Evolutionary conservation across 805 yeast genomes (phyloP).

Genomic region (Novakomyces olei): DNA sequence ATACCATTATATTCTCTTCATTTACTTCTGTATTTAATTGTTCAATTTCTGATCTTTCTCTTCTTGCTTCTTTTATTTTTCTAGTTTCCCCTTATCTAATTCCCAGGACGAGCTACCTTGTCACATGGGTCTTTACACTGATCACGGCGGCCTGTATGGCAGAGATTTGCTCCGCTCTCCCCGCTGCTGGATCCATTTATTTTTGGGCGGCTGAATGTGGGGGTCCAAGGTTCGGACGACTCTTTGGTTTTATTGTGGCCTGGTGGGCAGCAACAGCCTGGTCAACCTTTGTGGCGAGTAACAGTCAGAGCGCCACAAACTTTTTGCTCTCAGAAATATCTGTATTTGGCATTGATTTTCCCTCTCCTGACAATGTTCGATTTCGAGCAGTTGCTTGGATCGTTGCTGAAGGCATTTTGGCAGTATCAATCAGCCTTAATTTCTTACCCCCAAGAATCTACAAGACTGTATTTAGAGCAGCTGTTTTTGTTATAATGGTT

Average conservation of each 20-base stretch:
- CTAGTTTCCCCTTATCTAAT: too few relatives aligned
- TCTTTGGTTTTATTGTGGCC: slow-evolving; percentile 11
- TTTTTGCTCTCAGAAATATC: slow-evolving; percentile 9
- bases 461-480: slow-evolving; percentile 8
- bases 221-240: slow-evolving; percentile 10
- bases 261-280: slow-evolving; percentile 13
- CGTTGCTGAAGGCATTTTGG: slow-evolving; percentile 9
- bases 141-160: slow-evolving; percentile 11
- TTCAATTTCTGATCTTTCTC: too few relatives aligned
- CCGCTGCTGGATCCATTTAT: slow-evolving; percentile 12
- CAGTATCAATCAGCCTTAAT: slow-evolving; percentile 7
- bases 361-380: slow-evolving; percentile 7
- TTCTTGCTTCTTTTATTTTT: too few relatives aligned
- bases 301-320: slow-evolving; percentile 9
- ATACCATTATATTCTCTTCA: too few relatives aligned
- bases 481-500: slow-evolving; percentile 7
- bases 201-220: slow-evolving; percentile 12
- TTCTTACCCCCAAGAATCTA: slow-evolving; percentile 10
- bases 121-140: slow-evolving; percentile 7
- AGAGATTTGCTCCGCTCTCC: slow-evolving; percentile 11
- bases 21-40: too few relatives aligned
- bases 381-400: slow-evolving; percentile 12
- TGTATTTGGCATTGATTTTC: slow-evolving; percentile 8
- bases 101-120: slow-evolving; percentile 7
- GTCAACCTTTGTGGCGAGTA: slow-evolving; percentile 11